Evolutionary conservation across 2,329 filamentous ascomycete genomes (phyloP).

Genomic region (Verticillium albo-atrum): DNA sequence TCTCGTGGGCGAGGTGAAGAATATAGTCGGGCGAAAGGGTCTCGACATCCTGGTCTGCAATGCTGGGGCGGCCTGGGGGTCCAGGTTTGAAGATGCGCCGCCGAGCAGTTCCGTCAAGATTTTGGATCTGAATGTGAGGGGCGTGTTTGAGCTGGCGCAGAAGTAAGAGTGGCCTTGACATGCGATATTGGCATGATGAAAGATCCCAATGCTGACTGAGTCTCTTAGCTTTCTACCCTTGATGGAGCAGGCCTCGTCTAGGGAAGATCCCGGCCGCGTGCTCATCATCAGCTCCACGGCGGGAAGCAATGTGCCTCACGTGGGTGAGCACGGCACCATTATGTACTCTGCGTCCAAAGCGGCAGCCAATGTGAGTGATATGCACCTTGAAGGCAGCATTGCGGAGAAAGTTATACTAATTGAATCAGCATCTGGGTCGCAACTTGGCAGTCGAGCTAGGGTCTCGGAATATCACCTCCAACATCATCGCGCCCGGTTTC

Average conservation of each 20-base stretch:
- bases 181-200: too few relatives aligned
- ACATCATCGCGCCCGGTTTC: conserved; percentile 64
- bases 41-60: conserved; percentile 68
- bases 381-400: background rate
- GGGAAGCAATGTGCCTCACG: conserved; percentile 55
- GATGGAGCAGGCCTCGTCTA: conserved; percentile 37
- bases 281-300: conserved; percentile 65
- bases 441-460: conserved; percentile 66
- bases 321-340: conserved; percentile 58
- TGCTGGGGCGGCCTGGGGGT: conserved; percentile 68
- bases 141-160: conserved; percentile 64
- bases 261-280: conserved; percentile 53
- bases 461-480: conserved; percentile 59
- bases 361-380: conserved; percentile 39
- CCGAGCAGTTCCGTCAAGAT: conserved; percentile 60
- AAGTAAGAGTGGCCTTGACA: conserved; percentile 34
- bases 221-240: conserved; percentile 23
- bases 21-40: conserved; percentile 50
- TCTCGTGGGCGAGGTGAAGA: conserved; percentile 50
- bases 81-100: conserved; percentile 58
- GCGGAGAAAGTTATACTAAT: too few relatives aligned
- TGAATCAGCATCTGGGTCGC: conserved; percentile 55
- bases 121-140: conserved; percentile 67
- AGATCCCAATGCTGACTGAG: background rate
- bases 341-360: conserved; percentile 67